Evolutionary conservation across 352 stramenopile genomes (phyloP), one percentile per base, ranked within the genome.

Genomic region (Phytopythium kandeliae): DNA sequence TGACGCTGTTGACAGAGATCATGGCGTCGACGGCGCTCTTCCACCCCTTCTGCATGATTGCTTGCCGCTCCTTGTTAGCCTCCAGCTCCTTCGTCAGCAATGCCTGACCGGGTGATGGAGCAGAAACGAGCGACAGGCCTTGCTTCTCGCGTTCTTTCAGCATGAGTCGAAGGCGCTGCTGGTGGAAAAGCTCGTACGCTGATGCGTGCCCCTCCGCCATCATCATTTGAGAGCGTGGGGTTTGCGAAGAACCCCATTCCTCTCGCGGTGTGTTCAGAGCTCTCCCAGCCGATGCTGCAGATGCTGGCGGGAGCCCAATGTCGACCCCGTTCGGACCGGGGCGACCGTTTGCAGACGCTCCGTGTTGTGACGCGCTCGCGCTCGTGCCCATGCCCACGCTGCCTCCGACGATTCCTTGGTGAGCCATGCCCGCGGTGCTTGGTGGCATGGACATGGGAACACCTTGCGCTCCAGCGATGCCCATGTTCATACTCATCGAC

Each of bases 1-100:
- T 53, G 33, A 43, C 11, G 31, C 67, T 84, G 51, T 76, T 87
- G 54, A 85, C 74, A 16, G 67, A 69, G 53, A 89, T 82, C 77
- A 90, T 92, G 19, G 80, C 82, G 28, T 91, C 79, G 30, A 90
- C 81, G 8, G 84, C 84, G 48, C 78, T 87, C 60, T 89, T 95
- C 84, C 84, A 95, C 9, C 84, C 84, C 61, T 92, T 88, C 22
- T 95, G 81, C 79, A 95, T 90, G 53, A 95, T 92, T 28, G 84
- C 81, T 64, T 94, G 84, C 22, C 81, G 77, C 53, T 95, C 84
- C 44, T 92, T 95, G 64, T 95, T 95, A 9, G 81, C 84, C 49
- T 89, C 81, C 24, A 95, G 63, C 47, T 95, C 84, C 55, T 92
- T 92, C n/a, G 84, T 95, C 9, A 95, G 67, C 68, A 95, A 68